Percentiles rank a stretch among this genome's conserved stretches.
These are phyloP conservation scores for Ophiocordyceps camponoti-saundersi DNA, from an alignment of 2,329 filamentous ascomycete genomes.

Conservation along the genomic window DNA sequence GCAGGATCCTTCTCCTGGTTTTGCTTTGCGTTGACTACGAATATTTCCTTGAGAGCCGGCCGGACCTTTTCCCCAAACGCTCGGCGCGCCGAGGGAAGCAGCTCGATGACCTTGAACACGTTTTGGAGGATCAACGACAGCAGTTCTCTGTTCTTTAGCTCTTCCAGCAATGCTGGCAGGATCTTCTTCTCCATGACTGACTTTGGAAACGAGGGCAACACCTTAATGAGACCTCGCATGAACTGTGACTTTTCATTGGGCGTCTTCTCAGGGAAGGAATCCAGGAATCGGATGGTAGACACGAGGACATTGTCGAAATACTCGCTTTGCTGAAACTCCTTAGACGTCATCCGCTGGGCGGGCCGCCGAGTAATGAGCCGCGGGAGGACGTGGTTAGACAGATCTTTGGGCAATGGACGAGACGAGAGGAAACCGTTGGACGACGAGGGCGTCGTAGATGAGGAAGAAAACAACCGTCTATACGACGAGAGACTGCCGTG, in stretches of 20 bases:
- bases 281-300: conserved; percentile 88
- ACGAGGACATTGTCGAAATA: conserved; percentile 97
- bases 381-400: conserved; percentile 61
- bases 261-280: conserved; percentile 81
- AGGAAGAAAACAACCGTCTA: conserved; percentile 65
- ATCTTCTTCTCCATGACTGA: conserved; percentile 93
- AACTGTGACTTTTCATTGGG: conserved; percentile 82
- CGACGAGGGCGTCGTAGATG: conserved; percentile 60
- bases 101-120: conserved; percentile 73
- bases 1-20: conserved; percentile 58
- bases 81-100: conserved; percentile 60
- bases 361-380: conserved; percentile 75
- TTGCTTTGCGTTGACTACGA: conserved; percentile 44
- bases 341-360: conserved; percentile 71
- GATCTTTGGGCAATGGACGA: conserved; percentile 61
- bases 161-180: conserved; percentile 72
- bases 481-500: conserved; percentile 71
- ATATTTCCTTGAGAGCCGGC: conserved; percentile 71
- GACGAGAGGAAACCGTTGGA: conserved; percentile 76
- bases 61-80: conserved; percentile 74
- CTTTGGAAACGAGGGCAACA: conserved; percentile 81
- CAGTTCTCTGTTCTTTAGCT: conserved; percentile 82
- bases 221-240: conserved; percentile 71
- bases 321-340: conserved; percentile 84
- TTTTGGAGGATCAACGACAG: conserved; percentile 77